Percentiles rank a stretch among this genome's conserved stretches.
Evolutionary conservation across 257 asterid species (phyloP).

Genomic region (Penstemon davidsonii): DNA sequence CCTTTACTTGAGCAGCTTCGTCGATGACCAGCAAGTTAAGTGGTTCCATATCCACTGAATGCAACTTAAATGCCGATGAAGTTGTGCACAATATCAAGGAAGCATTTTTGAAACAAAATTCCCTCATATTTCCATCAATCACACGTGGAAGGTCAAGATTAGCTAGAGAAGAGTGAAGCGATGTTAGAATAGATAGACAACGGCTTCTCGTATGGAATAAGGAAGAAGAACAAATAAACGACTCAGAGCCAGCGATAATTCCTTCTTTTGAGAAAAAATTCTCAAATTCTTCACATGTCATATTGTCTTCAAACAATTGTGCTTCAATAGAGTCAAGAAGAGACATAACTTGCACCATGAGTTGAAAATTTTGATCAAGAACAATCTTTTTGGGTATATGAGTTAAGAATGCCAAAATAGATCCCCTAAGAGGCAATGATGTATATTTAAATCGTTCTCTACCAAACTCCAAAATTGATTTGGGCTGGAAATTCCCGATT

Average conservation of each 20-base stretch:
- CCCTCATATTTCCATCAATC: neutral
- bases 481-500: slow-evolving; percentile 1
- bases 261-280: slow-evolving; percentile 20
- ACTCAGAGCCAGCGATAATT: neutral
- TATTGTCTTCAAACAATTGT: slow-evolving; percentile 34
- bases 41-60: slow-evolving; percentile 33
- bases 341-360: slow-evolving; percentile 29
- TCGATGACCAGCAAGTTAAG: slow-evolving; percentile 50
- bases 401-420: slow-evolving; percentile 37
- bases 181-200: slow-evolving; percentile 32
- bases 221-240: neutral
- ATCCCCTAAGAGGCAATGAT: slow-evolving; percentile 30
- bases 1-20: slow-evolving; percentile 68
- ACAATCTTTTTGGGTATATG: slow-evolving; percentile 44
- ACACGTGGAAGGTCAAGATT: slow-evolving; percentile 34
- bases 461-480: slow-evolving; percentile 40
- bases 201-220: slow-evolving; percentile 26
- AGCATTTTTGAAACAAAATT: slow-evolving; percentile 46
- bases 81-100: slow-evolving; percentile 58
- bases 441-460: slow-evolving; percentile 31
- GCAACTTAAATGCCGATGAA: slow-evolving; percentile 45
- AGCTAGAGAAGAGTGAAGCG: slow-evolving; percentile 35
- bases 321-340: slow-evolving; percentile 33
- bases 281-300: slow-evolving; percentile 39
- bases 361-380: slow-evolving; percentile 33